Evolutionary conservation across 306 rosid genomes (phyloP).

Genomic region (Lathyrus oleraceus): DNA sequence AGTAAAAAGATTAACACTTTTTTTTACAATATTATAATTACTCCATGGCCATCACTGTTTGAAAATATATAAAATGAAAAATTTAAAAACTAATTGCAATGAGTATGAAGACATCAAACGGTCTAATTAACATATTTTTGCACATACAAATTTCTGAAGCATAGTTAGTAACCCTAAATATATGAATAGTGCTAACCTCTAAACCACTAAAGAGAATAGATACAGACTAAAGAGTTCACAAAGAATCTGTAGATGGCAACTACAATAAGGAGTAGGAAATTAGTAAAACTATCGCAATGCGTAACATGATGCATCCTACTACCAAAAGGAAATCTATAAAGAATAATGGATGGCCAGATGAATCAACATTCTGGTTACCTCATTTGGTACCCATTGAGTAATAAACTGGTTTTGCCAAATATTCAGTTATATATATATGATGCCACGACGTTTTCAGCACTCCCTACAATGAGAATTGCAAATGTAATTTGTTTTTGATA

Average conservation of each 20-base stretch:
- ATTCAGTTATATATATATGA: not conserved
- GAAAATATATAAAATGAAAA: too few relatives aligned
- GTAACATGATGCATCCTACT: not conserved
- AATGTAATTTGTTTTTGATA: not conserved
- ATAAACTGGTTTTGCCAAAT: not conserved
- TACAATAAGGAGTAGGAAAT: not conserved
- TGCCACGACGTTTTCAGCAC: not conserved
- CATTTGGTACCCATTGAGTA: not conserved
- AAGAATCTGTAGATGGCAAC: not conserved
- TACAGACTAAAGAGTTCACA: not conserved
- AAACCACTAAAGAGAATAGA: not conserved
- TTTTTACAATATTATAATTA: too few relatives aligned
- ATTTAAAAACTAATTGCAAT: not conserved
- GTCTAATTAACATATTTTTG: not conserved
- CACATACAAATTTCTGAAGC: not conserved
- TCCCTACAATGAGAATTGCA: not conserved
- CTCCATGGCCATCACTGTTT: too few relatives aligned
- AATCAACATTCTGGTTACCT: constrained; percentile 6
- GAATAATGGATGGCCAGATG: not conserved
- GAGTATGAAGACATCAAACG: not conserved
- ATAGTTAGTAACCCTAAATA: not conserved
- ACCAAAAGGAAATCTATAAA: not conserved
- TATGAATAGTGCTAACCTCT: not conserved
- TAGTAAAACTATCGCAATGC: not conserved
- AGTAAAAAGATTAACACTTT: too few relatives aligned